Evolutionary conservation across 176 grass and related monocot species (phyloP), one percentile per base, ranked within the genome.

Genomic region (Aegilops umbellulata): DNA sequence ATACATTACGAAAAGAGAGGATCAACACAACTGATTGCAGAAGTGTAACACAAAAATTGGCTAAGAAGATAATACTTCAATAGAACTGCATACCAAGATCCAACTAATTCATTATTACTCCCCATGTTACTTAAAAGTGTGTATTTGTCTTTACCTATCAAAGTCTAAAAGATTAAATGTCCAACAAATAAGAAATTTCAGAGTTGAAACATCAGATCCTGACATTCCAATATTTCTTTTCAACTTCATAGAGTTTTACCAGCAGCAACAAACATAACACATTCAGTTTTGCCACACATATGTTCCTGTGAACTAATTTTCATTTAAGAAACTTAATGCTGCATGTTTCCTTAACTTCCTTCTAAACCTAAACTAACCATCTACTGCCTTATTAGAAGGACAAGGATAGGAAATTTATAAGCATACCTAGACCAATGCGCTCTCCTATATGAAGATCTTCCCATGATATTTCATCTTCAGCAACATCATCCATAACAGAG

Each of bases 371-470:
- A 75, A 86, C 12, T 82, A 82, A 39, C 61, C 65, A 67, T 35
- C 65, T 65, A 49, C n/a, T 80, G 8, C 69, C 24, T 66, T 67
- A 62, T 49, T 39, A 14, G 29, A 68, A 86, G 80, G 15, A 53
- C 25, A 38, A 80, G 36, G 36, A 38, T 31, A 80, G n/a, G 22
- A 31, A 81, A 85, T 76, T 23, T 22, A 86, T 49, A 80, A 22
- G 82, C 80, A 73, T 91, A 99, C 97, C 97, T 76, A 99, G 85
- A 87, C 97, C 97, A 91, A 99, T 99, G 23, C 97, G 92, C 23
- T 99, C 94, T 76, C 94, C 97, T 85, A 96, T 80, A 60, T 92
- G 84, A 91, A 99, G 94, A 93, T 99, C 94, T 51, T 99, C 97
- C 97, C 97, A 99, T 44, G 88, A 92, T 91, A 99, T 99, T 89